Conservation (phyloP, 768 basidiomycete genomes). For the Mycena latifolia region DNA sequence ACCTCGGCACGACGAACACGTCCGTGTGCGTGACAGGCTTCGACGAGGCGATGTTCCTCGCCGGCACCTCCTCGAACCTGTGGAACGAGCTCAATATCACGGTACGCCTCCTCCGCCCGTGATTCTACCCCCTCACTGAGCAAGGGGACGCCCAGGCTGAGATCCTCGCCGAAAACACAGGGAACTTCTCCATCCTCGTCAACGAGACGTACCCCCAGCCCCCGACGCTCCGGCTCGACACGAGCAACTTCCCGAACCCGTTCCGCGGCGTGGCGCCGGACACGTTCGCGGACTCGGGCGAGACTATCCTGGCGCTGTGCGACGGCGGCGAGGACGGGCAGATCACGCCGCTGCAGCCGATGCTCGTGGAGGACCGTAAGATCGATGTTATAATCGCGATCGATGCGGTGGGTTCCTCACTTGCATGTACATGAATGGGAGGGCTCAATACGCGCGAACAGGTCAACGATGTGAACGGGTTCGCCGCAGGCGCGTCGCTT, state of each 20-base stretch:
- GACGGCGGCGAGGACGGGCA: slow-evolving; percentile 60
- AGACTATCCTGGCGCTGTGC: slow-evolving; percentile 48
- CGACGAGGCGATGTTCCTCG: slow-evolving; percentile 44
- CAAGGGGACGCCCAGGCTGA: background rate
- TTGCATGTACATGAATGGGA: background rate
- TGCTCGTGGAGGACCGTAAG: slow-evolving; percentile 58
- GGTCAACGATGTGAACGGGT: slow-evolving; percentile 20
- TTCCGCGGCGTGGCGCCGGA: slow-evolving; percentile 50
- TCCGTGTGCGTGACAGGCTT: slow-evolving; percentile 49
- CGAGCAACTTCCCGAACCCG: slow-evolving; percentile 51
- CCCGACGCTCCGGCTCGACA: slow-evolving; percentile 40
- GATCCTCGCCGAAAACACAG: slow-evolving; percentile 16
- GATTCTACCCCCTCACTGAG: no score
- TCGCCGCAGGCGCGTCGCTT: slow-evolving; percentile 31
- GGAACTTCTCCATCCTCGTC: slow-evolving; percentile 31
- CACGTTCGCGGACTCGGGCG: slow-evolving; percentile 48
- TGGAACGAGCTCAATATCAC: slow-evolving; percentile 31
- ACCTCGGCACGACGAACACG: slow-evolving; percentile 55
- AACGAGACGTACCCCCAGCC: slow-evolving; percentile 34
- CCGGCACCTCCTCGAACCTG: slow-evolving; percentile 48
- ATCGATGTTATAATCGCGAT: slow-evolving; percentile 66
- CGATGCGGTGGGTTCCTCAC: slow-evolving; percentile 51
- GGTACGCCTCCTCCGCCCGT: slow-evolving; percentile 2
- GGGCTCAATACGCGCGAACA: background rate
- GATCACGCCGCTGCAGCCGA: slow-evolving; percentile 61